These are phyloP conservation scores for Nannizzia gypsea DNA, from an alignment of 2,329 filamentous ascomycete species.

Conservation along the genomic window DNA sequence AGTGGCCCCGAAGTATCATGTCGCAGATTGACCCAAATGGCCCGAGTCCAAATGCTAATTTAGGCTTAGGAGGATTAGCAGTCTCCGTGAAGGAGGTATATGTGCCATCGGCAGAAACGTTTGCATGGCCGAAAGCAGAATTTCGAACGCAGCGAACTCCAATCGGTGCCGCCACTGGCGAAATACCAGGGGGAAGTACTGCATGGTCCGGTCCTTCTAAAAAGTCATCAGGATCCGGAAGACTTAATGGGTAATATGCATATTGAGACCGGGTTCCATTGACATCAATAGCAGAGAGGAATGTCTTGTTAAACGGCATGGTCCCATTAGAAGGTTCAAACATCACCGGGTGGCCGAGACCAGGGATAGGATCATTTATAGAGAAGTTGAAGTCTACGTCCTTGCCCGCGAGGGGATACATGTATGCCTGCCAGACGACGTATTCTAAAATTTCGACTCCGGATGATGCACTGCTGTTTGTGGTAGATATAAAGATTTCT, in stretches of 20 bases:
- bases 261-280: neutral
- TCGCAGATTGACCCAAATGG: neutral
- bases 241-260: neutral
- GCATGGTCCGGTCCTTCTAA: too few relatives aligned
- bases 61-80: neutral
- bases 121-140: neutral
- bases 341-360: neutral
- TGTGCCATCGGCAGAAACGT: neutral
- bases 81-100: neutral
- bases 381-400: neutral
- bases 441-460: neutral
- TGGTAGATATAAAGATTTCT: neutral
- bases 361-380: neutral
- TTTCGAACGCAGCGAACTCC: constrained; percentile 3
- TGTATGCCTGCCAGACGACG: neutral
- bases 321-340: neutral
- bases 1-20: neutral
- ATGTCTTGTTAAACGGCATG: constrained; percentile 3
- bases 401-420: neutral
- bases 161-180: neutral
- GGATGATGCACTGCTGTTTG: neutral
- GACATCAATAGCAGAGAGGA: neutral
- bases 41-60: too few relatives aligned
- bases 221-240: too few relatives aligned
- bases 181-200: neutral